Evolutionary conservation across 1,284 basidiomycete genomes (phyloP).

Genomic region (Rhodotorula sp.): DNA sequence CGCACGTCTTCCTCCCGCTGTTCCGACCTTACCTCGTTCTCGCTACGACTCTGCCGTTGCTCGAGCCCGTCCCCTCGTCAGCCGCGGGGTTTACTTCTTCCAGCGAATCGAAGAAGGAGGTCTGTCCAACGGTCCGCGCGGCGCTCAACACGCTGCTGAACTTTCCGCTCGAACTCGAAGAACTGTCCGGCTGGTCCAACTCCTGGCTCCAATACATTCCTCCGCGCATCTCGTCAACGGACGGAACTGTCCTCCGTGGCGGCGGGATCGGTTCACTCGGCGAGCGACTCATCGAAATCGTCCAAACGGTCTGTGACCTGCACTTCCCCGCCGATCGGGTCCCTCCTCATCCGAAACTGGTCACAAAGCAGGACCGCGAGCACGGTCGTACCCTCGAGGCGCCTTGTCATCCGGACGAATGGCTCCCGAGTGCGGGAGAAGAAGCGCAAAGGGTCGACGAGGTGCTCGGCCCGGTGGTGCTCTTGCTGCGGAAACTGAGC

Average conservation of each 20-base stretch:
- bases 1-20: slow-evolving; percentile 33
- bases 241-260: slow-evolving; percentile 20
- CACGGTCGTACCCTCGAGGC: neutral
- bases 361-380: slow-evolving; percentile 9
- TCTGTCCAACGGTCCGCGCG: slow-evolving; percentile 23
- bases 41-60: slow-evolving; percentile 19
- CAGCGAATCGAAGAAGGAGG: slow-evolving; percentile 10
- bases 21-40: slow-evolving; percentile 37
- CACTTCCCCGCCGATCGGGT: slow-evolving; percentile 35
- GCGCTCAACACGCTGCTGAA: slow-evolving; percentile 42
- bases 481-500: slow-evolving; percentile 69
- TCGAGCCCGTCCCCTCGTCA: neutral
- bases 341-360: slow-evolving; percentile 15
- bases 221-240: slow-evolving; percentile 8
- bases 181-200: slow-evolving; percentile 33
- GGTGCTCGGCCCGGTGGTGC: slow-evolving; percentile 66
- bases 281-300: slow-evolving; percentile 36
- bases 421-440: slow-evolving; percentile 45
- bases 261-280: slow-evolving; percentile 32
- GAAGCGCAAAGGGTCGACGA: slow-evolving; percentile 61
- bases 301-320: slow-evolving; percentile 24
- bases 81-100: no score
- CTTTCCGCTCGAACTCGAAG: slow-evolving; percentile 40
- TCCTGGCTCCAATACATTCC: slow-evolving; percentile 37
- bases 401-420: slow-evolving; percentile 35